These are phyloP conservation scores for Edaphochlamys debaryana DNA, from an alignment of 139 green algal genomes.

Conservation along the genomic window DNA sequence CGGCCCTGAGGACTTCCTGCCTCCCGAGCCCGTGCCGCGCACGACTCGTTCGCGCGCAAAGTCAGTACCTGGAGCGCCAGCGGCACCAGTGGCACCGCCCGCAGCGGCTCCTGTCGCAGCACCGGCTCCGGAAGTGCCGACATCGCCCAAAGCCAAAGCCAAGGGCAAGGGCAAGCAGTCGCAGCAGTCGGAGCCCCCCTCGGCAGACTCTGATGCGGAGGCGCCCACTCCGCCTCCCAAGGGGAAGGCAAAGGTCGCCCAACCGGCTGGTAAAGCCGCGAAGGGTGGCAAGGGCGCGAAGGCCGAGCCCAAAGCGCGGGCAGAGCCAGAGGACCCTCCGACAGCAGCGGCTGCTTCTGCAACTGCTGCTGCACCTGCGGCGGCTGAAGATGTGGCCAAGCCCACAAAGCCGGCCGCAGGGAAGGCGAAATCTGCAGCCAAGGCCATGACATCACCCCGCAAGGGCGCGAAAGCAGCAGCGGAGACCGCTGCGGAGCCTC, in stretches of 20 bases:
- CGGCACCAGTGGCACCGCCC: not conserved
- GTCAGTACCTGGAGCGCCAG: not conserved
- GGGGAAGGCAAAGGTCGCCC: too few relatives aligned
- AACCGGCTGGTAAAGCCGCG: too few relatives aligned
- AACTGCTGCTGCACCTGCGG: too few relatives aligned
- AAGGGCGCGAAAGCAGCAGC: not conserved
- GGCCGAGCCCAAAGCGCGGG: not conserved
- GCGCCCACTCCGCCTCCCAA: too few relatives aligned
- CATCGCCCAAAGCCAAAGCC: not conserved
- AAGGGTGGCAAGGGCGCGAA: too few relatives aligned
- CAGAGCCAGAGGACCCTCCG: too few relatives aligned
- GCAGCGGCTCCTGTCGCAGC: not conserved
- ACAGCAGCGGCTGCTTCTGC: too few relatives aligned
- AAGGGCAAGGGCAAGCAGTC: not conserved
- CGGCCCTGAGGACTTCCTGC: conserved; percentile 37
- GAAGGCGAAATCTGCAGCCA: not conserved
- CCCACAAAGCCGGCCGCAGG: too few relatives aligned
- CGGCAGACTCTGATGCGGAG: too few relatives aligned
- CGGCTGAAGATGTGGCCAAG: too few relatives aligned
- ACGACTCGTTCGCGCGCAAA: conserved; percentile 24
- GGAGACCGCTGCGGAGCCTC: not conserved
- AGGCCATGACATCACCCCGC: not conserved
- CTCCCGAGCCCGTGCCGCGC: conserved; percentile 27
- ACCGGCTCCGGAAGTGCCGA: not conserved
- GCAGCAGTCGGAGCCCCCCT: too few relatives aligned